Percentiles rank a stretch among this genome's conserved stretches.
Evolutionary conservation across 768 basidiomycete genomes (phyloP).

Genomic region (Lactifluus piperatus): DNA sequence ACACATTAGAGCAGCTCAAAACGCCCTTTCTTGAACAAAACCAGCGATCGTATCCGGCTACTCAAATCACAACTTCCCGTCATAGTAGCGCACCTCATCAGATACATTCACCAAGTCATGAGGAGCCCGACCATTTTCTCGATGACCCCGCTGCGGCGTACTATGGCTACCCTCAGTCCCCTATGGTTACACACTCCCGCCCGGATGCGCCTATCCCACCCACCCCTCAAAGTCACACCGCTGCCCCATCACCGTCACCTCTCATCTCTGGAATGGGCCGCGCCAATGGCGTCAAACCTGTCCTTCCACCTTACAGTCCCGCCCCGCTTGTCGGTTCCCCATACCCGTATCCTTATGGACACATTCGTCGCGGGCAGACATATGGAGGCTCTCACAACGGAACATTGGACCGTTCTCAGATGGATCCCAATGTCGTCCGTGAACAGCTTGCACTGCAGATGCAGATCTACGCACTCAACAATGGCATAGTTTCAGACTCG

Average conservation of each 20-base stretch:
- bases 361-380: conserved; percentile 46
- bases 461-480: conserved; percentile 69
- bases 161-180: conserved; percentile 47
- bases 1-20: conserved; percentile 17
- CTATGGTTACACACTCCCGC: conserved; percentile 29
- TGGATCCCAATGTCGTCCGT: conserved; percentile 44
- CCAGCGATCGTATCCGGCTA: not conserved
- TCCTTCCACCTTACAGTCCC: conserved; percentile 40
- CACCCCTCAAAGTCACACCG: conserved; percentile 67
- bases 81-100: conserved; percentile 24
- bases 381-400: conserved; percentile 30
- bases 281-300: conserved; percentile 27
- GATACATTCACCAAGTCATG: conserved; percentile 30
- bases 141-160: conserved; percentile 54
- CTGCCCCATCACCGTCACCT: conserved; percentile 67
- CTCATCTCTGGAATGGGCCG: conserved; percentile 42
- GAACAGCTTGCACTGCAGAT: conserved; percentile 69
- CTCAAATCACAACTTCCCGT: not conserved
- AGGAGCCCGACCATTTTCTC: conserved; percentile 50
- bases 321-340: conserved; percentile 60
- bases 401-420: conserved; percentile 23
- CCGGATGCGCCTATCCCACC: conserved; percentile 74
- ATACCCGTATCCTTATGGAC: conserved; percentile 70
- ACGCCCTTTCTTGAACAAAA: not conserved
- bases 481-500: conserved; percentile 56